Conservation (phyloP, 2,329 filamentous ascomycete genomes). For the Alternaria infectoria region DNA sequence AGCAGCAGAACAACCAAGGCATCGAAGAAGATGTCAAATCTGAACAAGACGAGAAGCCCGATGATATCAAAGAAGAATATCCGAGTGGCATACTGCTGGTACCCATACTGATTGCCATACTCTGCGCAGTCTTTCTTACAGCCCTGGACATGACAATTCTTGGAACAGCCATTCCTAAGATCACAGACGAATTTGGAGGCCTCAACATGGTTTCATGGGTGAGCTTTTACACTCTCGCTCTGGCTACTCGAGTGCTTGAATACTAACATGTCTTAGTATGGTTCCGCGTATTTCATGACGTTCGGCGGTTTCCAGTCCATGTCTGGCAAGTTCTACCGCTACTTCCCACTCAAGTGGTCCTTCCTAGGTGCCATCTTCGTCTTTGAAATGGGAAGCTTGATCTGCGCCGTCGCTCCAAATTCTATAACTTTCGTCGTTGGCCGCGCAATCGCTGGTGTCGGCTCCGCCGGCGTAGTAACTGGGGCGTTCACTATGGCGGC, state of each 20-base stretch:
- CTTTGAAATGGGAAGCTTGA: slow-evolving; percentile 62
- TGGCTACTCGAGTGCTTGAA: no score
- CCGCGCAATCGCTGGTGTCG: slow-evolving; percentile 48
- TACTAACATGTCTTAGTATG: slow-evolving; percentile 14
- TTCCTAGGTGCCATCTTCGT: slow-evolving; percentile 48
- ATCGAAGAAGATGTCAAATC: not conserved
- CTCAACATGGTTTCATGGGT: slow-evolving; percentile 30
- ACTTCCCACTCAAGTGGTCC: slow-evolving; percentile 48
- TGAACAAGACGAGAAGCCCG: not conserved
- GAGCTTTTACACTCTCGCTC: not conserved
- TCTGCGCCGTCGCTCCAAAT: slow-evolving; percentile 55
- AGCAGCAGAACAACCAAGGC: not conserved
- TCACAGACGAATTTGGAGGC: slow-evolving; percentile 34
- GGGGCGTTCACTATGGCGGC: slow-evolving; percentile 52
- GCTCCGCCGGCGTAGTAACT: slow-evolving; percentile 44
- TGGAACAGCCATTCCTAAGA: slow-evolving; percentile 36
- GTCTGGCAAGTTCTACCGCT: slow-evolving; percentile 57
- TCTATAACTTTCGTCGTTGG: slow-evolving; percentile 49
- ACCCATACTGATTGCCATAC: not conserved
- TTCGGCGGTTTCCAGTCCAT: slow-evolving; percentile 52
- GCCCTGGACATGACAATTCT: slow-evolving; percentile 25
- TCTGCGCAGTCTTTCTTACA: not conserved
- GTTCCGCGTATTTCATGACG: slow-evolving; percentile 52
- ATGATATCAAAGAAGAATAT: not conserved
- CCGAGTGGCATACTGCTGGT: not conserved